Conservation (phyloP, 345 rosid genomes). For the Hibiscus trionum region DNA sequence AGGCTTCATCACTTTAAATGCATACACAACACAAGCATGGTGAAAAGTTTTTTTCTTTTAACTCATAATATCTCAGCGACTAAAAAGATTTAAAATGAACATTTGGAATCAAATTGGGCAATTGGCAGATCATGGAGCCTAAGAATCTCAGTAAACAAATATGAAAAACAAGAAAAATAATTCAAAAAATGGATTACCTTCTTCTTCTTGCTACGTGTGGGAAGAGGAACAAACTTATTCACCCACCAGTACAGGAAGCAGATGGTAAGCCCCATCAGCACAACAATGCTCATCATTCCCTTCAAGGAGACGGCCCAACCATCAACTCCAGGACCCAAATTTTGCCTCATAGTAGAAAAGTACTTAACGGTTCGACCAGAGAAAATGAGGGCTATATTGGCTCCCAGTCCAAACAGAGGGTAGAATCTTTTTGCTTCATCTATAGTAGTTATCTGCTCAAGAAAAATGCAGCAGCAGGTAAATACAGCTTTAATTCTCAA, state of each 20-base stretch:
- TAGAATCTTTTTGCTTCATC: background rate
- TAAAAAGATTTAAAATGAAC: too few relatives aligned
- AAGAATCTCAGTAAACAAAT: background rate
- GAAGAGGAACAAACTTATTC: background rate
- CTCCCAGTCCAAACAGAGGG: background rate
- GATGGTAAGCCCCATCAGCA: background rate
- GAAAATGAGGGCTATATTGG: background rate
- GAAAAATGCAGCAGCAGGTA: background rate
- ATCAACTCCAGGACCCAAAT: background rate
- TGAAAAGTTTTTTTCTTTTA: too few relatives aligned
- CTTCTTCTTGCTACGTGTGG: background rate
- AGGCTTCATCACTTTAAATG: background rate
- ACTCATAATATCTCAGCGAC: too few relatives aligned
- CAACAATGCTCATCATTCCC: background rate
- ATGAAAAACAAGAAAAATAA: background rate
- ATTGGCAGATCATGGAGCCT: background rate
- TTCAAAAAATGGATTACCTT: background rate
- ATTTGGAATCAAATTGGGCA: background rate
- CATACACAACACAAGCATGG: background rate
- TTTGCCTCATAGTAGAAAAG: background rate
- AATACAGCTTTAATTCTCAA: background rate
- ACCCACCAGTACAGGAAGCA: background rate
- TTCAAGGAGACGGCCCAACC: background rate
- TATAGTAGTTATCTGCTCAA: background rate
- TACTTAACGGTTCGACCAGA: background rate